Evolutionary conservation across 129 eudicot species (phyloP).

Genomic region (Escallonia rubra): DNA sequence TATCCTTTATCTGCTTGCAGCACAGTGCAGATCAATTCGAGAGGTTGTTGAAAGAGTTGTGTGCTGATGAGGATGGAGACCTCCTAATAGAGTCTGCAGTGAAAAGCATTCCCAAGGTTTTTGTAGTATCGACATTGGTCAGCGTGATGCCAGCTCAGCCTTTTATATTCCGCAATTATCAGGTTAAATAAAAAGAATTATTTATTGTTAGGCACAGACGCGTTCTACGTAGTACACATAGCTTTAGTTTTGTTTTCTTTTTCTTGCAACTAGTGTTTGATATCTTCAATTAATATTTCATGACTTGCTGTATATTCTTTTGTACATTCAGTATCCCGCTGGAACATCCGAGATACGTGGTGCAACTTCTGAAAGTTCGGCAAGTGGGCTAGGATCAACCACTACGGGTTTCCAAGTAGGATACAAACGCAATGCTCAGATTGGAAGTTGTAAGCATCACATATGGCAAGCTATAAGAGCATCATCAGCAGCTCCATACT

Average conservation of each 20-base stretch:
- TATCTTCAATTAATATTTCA: background rate
- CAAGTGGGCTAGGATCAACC: slow-evolving; percentile 57
- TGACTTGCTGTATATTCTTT: slow-evolving; percentile 8
- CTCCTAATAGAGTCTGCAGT: slow-evolving; percentile 93
- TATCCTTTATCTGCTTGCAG: slow-evolving; percentile 47
- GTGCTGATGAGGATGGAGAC: slow-evolving; percentile 99
- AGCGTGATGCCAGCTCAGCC: slow-evolving; percentile 94
- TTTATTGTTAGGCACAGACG: no score
- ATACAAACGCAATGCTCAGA: slow-evolving; percentile 72
- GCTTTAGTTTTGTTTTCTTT: no score
- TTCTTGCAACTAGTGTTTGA: no score
- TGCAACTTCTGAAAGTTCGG: slow-evolving; percentile 56
- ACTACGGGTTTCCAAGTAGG: slow-evolving; percentile 75
- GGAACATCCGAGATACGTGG: slow-evolving; percentile 92
- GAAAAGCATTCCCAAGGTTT: slow-evolving; percentile 85
- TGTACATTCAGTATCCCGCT: slow-evolving; percentile 76
- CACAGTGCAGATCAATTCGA: slow-evolving; percentile 99
- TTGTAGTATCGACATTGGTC: slow-evolving; percentile 91
- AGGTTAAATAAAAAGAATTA: slow-evolving; percentile 16
- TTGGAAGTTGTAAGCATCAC: slow-evolving; percentile 96
- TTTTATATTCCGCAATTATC: slow-evolving; percentile 94
- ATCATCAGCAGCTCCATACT: slow-evolving; percentile 98
- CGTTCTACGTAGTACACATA: no score
- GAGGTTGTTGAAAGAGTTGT: slow-evolving; percentile 92
- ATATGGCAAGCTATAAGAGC: slow-evolving; percentile 99